These are phyloP conservation scores for Kwoniella pini DNA, from an alignment of 768 basidiomycete species.

Conservation along the genomic window DNA sequence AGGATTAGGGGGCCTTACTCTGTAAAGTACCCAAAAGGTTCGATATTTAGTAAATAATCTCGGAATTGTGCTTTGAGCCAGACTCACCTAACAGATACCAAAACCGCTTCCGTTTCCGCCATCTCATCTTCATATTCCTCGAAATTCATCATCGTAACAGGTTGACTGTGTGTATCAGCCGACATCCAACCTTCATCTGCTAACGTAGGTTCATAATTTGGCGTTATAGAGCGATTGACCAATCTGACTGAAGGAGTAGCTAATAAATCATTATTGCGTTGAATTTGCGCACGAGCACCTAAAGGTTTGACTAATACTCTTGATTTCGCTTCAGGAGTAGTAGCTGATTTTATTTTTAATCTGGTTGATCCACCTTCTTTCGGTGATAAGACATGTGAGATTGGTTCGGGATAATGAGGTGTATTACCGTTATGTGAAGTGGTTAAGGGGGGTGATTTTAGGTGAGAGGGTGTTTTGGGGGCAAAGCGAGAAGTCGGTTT, in stretches of 20 bases:
- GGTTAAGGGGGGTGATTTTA: constrained; percentile 32
- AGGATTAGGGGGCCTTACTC: constrained; percentile 48
- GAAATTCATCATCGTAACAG: constrained; percentile 2
- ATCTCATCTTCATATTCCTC: constrained; percentile 24
- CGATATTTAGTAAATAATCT: too few species aligned
- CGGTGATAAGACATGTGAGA: constrained; percentile 14
- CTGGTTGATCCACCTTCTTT: constrained; percentile 33
- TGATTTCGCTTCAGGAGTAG: constrained; percentile 46
- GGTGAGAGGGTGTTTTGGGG: constrained; percentile 19
- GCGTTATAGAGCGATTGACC: constrained; percentile 22
- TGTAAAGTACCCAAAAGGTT: constrained; percentile 13
- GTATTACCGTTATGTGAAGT: constrained; percentile 27
- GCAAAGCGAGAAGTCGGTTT: constrained; percentile 19
- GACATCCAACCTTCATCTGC: constrained; percentile 21
- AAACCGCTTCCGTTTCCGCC: constrained; percentile 43
- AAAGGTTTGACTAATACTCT: constrained; percentile 27
- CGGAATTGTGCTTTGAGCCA: too few species aligned
- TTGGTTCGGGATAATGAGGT: constrained; percentile 1
- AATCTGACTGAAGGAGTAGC: constrained; percentile 6
- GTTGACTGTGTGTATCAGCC: constrained; percentile 1
- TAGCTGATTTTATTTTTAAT: constrained; percentile 43
- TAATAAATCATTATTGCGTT: not conserved
- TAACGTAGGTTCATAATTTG: constrained; percentile 33
- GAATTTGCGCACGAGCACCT: constrained; percentile 6
- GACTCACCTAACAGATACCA: constrained; percentile 50